A percentile compares a stretch with the other conserved stretches of the same genome.
Conservation (phyloP, 495 filamentous ascomycete species). For the Diplogelasinospora grovesii region DNA sequence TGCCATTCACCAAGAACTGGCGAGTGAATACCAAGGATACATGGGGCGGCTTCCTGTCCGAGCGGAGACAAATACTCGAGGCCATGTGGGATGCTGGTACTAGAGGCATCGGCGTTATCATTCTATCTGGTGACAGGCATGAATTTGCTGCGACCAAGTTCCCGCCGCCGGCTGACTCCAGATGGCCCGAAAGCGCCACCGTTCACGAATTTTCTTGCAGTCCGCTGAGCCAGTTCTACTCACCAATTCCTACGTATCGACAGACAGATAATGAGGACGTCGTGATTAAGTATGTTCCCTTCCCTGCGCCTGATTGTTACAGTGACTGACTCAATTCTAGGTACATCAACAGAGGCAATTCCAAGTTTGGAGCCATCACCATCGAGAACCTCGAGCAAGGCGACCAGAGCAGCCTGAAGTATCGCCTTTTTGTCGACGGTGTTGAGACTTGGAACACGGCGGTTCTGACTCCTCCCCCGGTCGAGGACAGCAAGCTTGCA, state of each 20-base stretch:
- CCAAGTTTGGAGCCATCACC: constrained; percentile 85
- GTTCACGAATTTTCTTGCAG: constrained; percentile 85
- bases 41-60: constrained; percentile 82
- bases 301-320: not conserved
- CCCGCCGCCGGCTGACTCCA: constrained; percentile 56
- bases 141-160: constrained; percentile 92
- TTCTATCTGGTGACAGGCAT: constrained; percentile 85
- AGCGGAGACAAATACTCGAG: constrained; percentile 72
- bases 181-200: constrained; percentile 52
- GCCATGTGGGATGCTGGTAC: constrained; percentile 79
- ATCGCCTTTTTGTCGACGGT: constrained; percentile 77
- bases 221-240: constrained; percentile 86
- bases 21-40: constrained; percentile 74
- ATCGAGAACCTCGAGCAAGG: constrained; percentile 59
- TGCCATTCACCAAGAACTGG: constrained; percentile 98
- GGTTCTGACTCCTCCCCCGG: constrained; percentile 42
- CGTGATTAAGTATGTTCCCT: constrained; percentile 57
- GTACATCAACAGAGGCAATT: constrained; percentile 80
- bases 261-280: constrained; percentile 75
- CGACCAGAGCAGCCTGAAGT: constrained; percentile 61
- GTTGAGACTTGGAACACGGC: constrained; percentile 67
- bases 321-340: constrained; percentile 21
- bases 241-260: constrained; percentile 75
- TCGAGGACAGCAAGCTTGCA: constrained; percentile 12
- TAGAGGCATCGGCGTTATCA: constrained; percentile 69